Conservation (phyloP, 1,284 basidiomycete genomes). For the Sanghuangporus baumii region DNA sequence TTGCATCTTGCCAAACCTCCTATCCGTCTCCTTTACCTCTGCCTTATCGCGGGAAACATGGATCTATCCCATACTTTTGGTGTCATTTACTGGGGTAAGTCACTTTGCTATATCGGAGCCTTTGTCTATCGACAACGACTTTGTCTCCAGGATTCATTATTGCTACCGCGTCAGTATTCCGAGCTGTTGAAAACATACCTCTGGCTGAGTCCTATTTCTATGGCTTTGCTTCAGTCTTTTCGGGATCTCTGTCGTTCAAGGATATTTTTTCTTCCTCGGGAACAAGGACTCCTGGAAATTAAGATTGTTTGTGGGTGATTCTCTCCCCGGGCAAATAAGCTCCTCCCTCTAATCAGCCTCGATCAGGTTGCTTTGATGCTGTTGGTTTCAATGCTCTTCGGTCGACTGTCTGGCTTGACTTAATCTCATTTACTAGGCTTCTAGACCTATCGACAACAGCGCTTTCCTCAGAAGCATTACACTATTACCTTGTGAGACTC, state of each 20-base stretch:
- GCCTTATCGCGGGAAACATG: background rate
- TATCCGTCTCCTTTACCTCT: background rate
- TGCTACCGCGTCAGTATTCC: constrained; percentile 5
- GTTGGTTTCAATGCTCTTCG: background rate
- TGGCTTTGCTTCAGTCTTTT: constrained; percentile 1
- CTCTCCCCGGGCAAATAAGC: background rate
- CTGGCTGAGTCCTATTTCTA: background rate
- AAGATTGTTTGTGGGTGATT: constrained; percentile 5
- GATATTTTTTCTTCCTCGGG: constrained; percentile 9
- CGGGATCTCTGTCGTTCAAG: constrained; percentile 12
- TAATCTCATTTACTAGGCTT: background rate
- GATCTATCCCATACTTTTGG: constrained; percentile 11
- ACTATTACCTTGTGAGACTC: constrained; percentile 6
- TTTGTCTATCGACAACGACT: too few relatives aligned
- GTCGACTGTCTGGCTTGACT: background rate
- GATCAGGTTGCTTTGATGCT: constrained; percentile 5
- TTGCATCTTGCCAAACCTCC: background rate
- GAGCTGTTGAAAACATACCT: background rate
- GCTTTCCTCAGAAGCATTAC: constrained; percentile 1
- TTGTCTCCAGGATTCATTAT: constrained; percentile 6
- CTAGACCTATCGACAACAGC: constrained; percentile 6
- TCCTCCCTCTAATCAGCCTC: background rate
- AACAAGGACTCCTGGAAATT: constrained; percentile 5
- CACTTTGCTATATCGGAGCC: background rate
- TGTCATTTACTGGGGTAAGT: constrained; percentile 12